Conservation (phyloP, 2,329 filamentous ascomycete species). For the Blumeriella jaapii region DNA sequence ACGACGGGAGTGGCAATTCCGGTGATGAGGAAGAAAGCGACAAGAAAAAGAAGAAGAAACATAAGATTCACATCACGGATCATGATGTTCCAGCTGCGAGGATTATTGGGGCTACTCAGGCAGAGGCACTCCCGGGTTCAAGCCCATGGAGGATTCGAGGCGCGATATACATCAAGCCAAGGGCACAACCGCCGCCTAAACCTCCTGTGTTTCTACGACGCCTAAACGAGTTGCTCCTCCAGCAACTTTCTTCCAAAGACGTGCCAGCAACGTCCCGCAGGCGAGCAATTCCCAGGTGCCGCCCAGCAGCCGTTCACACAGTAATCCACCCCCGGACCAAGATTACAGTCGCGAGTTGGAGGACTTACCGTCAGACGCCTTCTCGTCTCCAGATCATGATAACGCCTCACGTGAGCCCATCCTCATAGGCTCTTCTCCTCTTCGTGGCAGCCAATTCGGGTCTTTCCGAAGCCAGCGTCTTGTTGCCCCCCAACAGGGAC, state of each 20-base stretch:
- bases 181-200: constrained; percentile 19
- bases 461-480: constrained; percentile 16
- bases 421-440: constrained; percentile 15
- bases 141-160: constrained; percentile 40
- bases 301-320: constrained; percentile 3
- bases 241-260: constrained; percentile 3
- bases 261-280: constrained; percentile 3
- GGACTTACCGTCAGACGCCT: constrained; percentile 38
- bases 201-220: constrained; percentile 7
- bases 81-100: constrained; percentile 18
- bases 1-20: constrained; percentile 8
- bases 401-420: constrained; percentile 7
- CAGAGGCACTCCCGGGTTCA: constrained; percentile 28
- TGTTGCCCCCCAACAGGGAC: constrained; percentile 21
- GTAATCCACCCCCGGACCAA: constrained; percentile 14
- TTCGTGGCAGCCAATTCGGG: constrained; percentile 9
- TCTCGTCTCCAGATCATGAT: constrained; percentile 22
- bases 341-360: constrained; percentile 36
- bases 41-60: constrained; percentile 23
- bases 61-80: constrained; percentile 21
- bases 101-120: constrained; percentile 25
- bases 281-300: constrained; percentile 7
- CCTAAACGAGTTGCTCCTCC: constrained; percentile 2
- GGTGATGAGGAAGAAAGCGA: constrained; percentile 18
- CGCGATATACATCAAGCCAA: constrained; percentile 37